Percentiles rank a stretch among this genome's conserved stretches.
Evolutionary conservation across 2,329 filamentous ascomycete species (phyloP).

Genomic region (Botryosphaeria agaves): DNA sequence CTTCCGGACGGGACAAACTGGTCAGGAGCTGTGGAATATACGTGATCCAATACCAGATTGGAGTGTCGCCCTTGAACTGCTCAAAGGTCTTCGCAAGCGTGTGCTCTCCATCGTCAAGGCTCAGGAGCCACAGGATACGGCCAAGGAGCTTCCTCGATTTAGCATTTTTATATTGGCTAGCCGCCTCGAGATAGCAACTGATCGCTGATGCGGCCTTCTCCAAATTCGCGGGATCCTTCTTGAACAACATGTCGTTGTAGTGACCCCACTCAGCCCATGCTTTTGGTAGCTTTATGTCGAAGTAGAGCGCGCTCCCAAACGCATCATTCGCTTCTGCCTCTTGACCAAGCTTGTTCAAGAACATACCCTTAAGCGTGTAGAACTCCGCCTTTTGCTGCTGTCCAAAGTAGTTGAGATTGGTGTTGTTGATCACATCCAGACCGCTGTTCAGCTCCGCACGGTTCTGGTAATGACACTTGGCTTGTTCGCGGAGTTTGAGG

Average conservation of each 20-base stretch:
- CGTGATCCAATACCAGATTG: conserved; percentile 99
- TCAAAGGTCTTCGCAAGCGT: conserved; percentile 76
- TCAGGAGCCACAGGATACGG: conserved; percentile 87
- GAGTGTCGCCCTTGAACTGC: conserved; percentile 92
- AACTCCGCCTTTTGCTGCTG: conserved; percentile 95
- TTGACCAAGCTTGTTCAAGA: conserved; percentile 82
- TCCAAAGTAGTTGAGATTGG: conserved; percentile 96
- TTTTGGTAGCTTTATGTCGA: conserved; percentile 88
- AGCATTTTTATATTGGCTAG: conserved; percentile 89
- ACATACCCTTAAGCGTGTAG: conserved; percentile 99
- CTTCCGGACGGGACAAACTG: conserved; percentile 81
- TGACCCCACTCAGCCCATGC: conserved; percentile 99
- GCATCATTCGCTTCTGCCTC: conserved; percentile 85
- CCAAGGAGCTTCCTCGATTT: conserved; percentile 91
- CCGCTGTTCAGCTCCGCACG: conserved; percentile 80
- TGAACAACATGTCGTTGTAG: conserved; percentile 94
- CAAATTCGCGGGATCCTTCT: conserved; percentile 68
- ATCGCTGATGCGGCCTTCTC: conserved; percentile 79
- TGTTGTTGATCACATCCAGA: conserved; percentile 97
- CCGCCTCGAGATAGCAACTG: conserved; percentile 90
- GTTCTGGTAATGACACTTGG: conserved; percentile 97
- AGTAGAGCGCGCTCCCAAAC: conserved; percentile 88
- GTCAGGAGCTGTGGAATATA: conserved; percentile 94
- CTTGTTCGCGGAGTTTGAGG: conserved; percentile 93
- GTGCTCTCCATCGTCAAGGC: conserved; percentile 76